Evolutionary conservation across 176 grass and related monocot species (phyloP), one percentile per base, ranked within the genome.

Genomic region (Leersia perrieri): DNA sequence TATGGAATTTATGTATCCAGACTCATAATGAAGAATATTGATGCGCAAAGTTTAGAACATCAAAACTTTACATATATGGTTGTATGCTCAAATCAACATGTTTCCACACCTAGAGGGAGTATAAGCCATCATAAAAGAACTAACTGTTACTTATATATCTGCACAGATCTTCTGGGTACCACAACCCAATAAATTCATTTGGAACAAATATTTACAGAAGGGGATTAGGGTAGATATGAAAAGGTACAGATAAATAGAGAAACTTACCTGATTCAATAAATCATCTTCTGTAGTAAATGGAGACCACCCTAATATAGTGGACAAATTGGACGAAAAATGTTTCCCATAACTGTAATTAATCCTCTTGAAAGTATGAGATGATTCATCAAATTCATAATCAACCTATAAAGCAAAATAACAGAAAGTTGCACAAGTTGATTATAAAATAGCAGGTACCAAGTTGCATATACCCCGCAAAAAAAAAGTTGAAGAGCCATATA

Each of bases 281-380:
- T 97, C 88, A 15, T 51, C 41, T 91, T 97, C 88, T 33, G 85
- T 87, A 63, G 74, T 35, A 88, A 93, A 97, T 35, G 88, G 88
- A 38, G 83, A 93, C 94, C 90, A 93, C 63, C 57, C 88, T 82
- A 93, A 78, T 66, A 93, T 49, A 83, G 69, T 66, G 70, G 86
- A 91, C 68, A 97, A 86, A 80, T 89, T 97, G 35, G 88, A 89
- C 42, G 12, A 80, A 80, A 97, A 93, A 78, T 93, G 53, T 34
- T 72, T 73, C 70, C 84, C 72, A 80, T 80, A 88, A 7, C 10
- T 26, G 71, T 76, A 38, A 53, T 70, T 36, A 85, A 89, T 85
- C 63, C 72, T 91, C 34, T 86, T 87, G 47, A 76, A 88, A 73
- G 62, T 73, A 55, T 83, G 84, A 1, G 20, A 63, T 39, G 76